These are phyloP conservation scores for Alternaria gaisen DNA, from an alignment of 2,329 filamentous ascomycete species.

Conservation along the genomic window DNA sequence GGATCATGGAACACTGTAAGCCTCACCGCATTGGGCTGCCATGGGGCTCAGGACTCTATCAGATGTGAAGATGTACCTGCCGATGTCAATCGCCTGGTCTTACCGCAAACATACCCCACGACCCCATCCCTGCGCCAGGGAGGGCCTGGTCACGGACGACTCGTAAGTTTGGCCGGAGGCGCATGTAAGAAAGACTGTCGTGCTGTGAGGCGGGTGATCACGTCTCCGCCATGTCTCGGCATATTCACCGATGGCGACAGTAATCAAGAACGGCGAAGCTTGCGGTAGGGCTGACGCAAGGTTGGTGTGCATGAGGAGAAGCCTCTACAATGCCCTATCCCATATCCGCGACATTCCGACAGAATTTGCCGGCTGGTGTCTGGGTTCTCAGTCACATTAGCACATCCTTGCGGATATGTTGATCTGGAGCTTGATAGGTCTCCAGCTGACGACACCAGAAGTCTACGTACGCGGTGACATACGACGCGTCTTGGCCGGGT, in stretches of 20 bases:
- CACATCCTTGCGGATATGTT: neutral
- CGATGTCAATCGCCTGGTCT: conserved; percentile 1
- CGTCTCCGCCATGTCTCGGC: neutral
- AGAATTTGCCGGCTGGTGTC: neutral
- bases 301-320: neutral
- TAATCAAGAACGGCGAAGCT: neutral
- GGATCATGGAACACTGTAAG: neutral
- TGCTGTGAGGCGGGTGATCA: conserved; percentile 3
- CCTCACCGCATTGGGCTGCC: neutral
- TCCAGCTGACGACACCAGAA: neutral
- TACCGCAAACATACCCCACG: neutral
- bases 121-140: neutral
- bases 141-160: neutral
- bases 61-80: neutral
- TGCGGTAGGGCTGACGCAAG: neutral
- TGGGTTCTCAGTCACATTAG: neutral
- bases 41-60: neutral
- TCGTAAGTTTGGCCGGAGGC: neutral
- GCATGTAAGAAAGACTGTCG: neutral
- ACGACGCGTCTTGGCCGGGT: neutral
- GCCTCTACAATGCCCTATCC: neutral
- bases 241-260: neutral
- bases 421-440: neutral
- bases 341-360: conserved; percentile 5
- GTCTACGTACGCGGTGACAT: neutral